Evolutionary conservation across 108 stramenopile species (phyloP), one percentile per base, ranked within the genome.

Genomic region (Fistulifera pelliculosa): DNA sequence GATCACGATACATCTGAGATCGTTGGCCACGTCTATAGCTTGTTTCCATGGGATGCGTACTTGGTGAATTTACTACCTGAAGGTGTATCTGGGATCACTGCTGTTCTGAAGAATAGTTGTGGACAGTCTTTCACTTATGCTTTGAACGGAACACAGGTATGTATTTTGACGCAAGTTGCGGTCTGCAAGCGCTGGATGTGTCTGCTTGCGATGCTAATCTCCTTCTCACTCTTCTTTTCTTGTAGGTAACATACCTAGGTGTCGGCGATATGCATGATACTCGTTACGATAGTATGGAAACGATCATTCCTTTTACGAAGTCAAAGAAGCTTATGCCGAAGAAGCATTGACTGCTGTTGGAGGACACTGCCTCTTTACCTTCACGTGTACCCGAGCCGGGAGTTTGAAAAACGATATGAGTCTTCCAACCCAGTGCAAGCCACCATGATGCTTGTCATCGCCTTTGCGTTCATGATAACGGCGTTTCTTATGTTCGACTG

Each of bases 401-500:
- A 54, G 31, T 54, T 54, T 54, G 53, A 54, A 39, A 13, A 54
- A 13, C 11, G 7, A 3, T 17, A 19, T 27, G 19, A 21, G 2
- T 21, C 44, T 45, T 45, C 21, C 19, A 21, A 17, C 11, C 44
- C 44, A 21, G 17, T 45, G 21, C 50, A 75, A 2, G 68, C 68
- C 21, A 72, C 81, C 0, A 45, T 11, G 21, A 45, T 19, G 16
- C 44, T 45, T 45, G 35, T 57, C 23, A 54, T 67, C 10, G 19
- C 42, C 41, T 23, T 62, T 24, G 38, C 39, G 15, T 49, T 41
- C 47, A 64, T 56, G 22, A 18, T 49, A 35, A 35, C 31, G 8
- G 31, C 31, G 2, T 62, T 63, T 38, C 18, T 68, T 1, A 23
- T 58, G 15, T 70, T 64, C 38, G 69, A 70, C 44, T 52, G 23